A percentile compares a stretch with the other conserved stretches of the same genome.
Evolutionary conservation across 1,139 yeast species (phyloP).

Genomic region (Scheffersomyces parashehatae): DNA sequence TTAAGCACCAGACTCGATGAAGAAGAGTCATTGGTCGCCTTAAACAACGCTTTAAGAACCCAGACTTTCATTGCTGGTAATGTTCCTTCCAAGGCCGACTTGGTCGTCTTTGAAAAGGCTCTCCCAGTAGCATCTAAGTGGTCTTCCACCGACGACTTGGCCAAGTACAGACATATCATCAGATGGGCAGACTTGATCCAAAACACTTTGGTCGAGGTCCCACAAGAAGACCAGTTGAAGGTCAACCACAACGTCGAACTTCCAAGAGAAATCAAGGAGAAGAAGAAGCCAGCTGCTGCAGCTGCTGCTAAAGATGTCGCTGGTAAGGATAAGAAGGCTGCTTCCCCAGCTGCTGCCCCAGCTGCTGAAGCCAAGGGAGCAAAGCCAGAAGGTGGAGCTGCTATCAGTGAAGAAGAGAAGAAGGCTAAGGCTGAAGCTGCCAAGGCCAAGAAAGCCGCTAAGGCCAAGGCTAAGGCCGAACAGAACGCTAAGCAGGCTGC

Average conservation of each 20-base stretch:
- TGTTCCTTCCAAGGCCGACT: constrained; percentile 66
- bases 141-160: constrained; percentile 54
- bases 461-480: constrained; percentile 66
- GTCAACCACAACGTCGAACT: constrained; percentile 62
- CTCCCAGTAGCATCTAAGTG: constrained; percentile 61
- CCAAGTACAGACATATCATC: constrained; percentile 71
- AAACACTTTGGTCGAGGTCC: constrained; percentile 56
- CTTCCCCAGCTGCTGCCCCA: constrained; percentile 15
- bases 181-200: constrained; percentile 93
- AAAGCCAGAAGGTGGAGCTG: constrained; percentile 15
- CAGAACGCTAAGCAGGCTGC: constrained; percentile 53
- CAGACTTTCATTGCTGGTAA: constrained; percentile 71
- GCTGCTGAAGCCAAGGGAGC: constrained; percentile 11
- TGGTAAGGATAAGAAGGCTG: constrained; percentile 11
- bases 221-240: constrained; percentile 52
- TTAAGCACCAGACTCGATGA: constrained; percentile 59
- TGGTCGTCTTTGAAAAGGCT: constrained; percentile 63
- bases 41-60: constrained; percentile 70
- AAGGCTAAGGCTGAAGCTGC: constrained; percentile 58
- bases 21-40: constrained; percentile 55
- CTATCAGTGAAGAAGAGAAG: constrained; percentile 59
- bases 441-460: constrained; percentile 76
- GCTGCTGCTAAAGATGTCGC: constrained; percentile 7
- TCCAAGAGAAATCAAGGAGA: constrained; percentile 57
- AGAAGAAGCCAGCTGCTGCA: constrained; percentile 42